These are phyloP conservation scores for Corymbia calophylla DNA, from an alignment of 441 rosid genomes.

Conservation along the genomic window DNA sequence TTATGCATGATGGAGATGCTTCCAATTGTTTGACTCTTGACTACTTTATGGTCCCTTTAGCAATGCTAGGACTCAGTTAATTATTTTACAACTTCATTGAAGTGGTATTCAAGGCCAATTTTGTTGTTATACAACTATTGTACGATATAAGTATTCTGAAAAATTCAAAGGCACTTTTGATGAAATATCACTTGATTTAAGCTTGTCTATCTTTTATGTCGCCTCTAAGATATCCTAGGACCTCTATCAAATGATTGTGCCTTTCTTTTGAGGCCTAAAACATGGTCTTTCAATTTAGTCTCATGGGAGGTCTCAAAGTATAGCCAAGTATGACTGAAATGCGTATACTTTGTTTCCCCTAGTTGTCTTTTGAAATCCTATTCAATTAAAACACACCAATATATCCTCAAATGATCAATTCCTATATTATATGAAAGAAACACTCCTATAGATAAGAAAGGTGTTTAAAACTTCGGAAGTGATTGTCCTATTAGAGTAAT, in stretches of 20 bases:
- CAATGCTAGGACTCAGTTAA: neutral
- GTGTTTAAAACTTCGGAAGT: neutral
- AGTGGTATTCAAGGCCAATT: neutral
- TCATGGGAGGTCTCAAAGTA: neutral
- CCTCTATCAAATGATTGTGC: neutral
- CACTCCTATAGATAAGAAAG: neutral
- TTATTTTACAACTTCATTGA: neutral
- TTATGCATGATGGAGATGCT: neutral
- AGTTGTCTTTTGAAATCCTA: neutral
- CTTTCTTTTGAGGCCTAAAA: neutral
- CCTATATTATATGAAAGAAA: neutral
- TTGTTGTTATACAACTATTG: neutral
- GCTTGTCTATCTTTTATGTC: neutral
- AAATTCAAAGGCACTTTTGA: neutral
- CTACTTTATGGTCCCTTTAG: neutral
- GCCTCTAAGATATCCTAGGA: neutral
- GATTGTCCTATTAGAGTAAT: neutral
- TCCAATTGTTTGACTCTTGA: neutral
- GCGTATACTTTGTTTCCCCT: neutral
- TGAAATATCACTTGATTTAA: neutral
- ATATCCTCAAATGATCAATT: neutral
- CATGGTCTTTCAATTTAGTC: neutral
- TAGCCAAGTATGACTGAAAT: neutral
- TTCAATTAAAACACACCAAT: neutral
- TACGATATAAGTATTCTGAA: neutral